These are phyloP conservation scores for Xylariaceae sp. DNA, from an alignment of 2,329 filamentous ascomycete genomes.

Conservation along the genomic window DNA sequence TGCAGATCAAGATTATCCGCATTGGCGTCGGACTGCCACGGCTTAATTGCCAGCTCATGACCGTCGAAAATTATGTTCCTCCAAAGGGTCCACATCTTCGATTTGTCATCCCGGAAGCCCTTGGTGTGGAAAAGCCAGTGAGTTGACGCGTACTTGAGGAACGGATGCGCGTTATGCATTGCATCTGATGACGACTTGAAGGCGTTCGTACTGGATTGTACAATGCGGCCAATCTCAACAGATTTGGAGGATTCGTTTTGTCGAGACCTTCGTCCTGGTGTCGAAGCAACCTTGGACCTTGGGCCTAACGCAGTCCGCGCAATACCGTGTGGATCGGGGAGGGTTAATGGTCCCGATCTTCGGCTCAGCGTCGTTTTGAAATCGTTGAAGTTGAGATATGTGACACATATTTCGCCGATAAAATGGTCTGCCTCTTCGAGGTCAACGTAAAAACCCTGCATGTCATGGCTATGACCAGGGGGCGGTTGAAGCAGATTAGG, in stretches of 20 bases:
- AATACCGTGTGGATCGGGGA: too few relatives aligned
- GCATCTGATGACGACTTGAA: too few relatives aligned
- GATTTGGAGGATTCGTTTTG: too few relatives aligned
- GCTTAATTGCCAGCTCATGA: not conserved
- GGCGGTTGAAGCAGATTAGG: constrained; percentile 14
- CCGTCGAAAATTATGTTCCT: not conserved
- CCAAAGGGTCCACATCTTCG: constrained; percentile 10
- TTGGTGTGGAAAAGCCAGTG: constrained; percentile 17
- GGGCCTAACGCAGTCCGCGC: too few relatives aligned
- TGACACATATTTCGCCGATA: constrained; percentile 35
- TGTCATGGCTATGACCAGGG: not conserved
- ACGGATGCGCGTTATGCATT: not conserved
- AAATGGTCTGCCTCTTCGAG: constrained; percentile 26
- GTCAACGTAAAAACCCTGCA: constrained; percentile 25
- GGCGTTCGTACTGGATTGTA: not conserved
- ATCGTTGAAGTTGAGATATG: constrained; percentile 38
- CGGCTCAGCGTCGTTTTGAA: constrained; percentile 32
- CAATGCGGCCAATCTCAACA: too few relatives aligned
- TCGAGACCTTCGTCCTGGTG: too few relatives aligned
- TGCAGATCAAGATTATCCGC: not conserved
- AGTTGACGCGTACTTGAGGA: constrained; percentile 14
- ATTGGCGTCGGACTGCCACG: not conserved
- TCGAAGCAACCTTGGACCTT: too few relatives aligned
- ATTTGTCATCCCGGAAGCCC: constrained; percentile 5
- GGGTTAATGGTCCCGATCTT: too few relatives aligned